Conservation (phyloP, 768 basidiomycete genomes). For the Cantharellus anzutake region DNA sequence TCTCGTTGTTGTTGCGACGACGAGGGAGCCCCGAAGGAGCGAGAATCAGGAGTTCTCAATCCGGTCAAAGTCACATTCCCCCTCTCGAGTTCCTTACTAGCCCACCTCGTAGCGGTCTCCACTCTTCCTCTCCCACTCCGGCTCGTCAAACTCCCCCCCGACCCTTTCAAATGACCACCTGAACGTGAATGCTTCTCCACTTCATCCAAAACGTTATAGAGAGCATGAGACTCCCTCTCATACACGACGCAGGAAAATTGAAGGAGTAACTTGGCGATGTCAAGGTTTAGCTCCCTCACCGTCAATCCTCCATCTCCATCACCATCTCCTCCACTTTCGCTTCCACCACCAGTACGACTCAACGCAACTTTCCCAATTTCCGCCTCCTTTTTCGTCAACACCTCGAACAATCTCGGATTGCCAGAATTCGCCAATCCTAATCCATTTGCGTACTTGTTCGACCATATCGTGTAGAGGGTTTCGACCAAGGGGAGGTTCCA, state of each 20-base stretch:
- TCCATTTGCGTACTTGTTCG: background rate
- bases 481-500: background rate
- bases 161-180: background rate
- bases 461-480: background rate
- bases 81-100: background rate
- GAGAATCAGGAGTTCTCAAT: background rate
- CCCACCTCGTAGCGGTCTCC: too few species aligned
- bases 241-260: background rate
- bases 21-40: background rate
- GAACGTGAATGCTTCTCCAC: background rate
- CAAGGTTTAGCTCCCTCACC: slow-evolving; percentile 4
- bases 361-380: slow-evolving; percentile 2
- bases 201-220: background rate
- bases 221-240: background rate
- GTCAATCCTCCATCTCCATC: background rate
- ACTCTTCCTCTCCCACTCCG: background rate
- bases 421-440: background rate
- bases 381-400: background rate
- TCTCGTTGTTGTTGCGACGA: background rate
- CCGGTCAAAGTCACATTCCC: background rate
- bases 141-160: background rate
- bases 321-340: background rate
- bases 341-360: background rate
- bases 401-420: slow-evolving; percentile 4
- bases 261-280: slow-evolving; percentile 7